phyloP scores from a whole-genome alignment of 2,329 filamentous ascomycete genomes.

The Hypoxylon sp. region DNA sequence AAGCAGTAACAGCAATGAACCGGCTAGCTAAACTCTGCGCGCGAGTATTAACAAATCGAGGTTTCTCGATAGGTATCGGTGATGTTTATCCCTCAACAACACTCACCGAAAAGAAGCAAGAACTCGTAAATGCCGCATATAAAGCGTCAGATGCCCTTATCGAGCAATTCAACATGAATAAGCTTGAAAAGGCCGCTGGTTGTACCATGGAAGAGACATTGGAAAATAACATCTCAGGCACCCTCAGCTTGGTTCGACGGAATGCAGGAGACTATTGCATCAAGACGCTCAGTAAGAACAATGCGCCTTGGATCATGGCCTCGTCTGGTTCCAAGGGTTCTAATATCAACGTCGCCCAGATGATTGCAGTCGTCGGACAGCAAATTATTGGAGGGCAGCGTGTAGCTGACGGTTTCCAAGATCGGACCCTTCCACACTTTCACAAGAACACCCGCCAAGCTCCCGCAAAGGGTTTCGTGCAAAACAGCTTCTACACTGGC shows the following conservation, averaged over 20 bases:
- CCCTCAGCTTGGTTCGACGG: slow-evolving; percentile 91
- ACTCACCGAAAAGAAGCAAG: slow-evolving; percentile 80
- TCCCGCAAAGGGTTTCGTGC: slow-evolving; percentile 96
- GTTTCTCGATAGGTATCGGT: slow-evolving; percentile 95
- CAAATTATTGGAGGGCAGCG: slow-evolving; percentile 96
- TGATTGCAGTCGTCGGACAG: slow-evolving; percentile 97
- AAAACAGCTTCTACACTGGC: slow-evolving; percentile 97
- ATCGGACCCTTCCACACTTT: slow-evolving; percentile 94
- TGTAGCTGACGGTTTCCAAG: slow-evolving; percentile 96
- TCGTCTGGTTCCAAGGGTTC: slow-evolving; percentile 97
- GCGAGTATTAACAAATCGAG: slow-evolving; percentile 87
- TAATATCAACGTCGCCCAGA: slow-evolving; percentile 98
- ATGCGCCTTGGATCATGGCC: slow-evolving; percentile 96
- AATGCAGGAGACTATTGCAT: slow-evolving; percentile 94
- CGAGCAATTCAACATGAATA: slow-evolving; percentile 82
- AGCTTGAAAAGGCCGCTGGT: slow-evolving; percentile 86
- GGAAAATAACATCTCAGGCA: slow-evolving; percentile 91
- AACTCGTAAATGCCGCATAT: slow-evolving; percentile 84
- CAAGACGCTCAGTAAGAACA: slow-evolving; percentile 88
- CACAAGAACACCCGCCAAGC: slow-evolving; percentile 92
- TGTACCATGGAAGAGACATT: slow-evolving; percentile 93
- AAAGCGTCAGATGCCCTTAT: slow-evolving; percentile 87
- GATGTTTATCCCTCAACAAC: slow-evolving; percentile 88
- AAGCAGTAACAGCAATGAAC: slow-evolving; percentile 93
- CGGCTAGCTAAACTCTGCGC: slow-evolving; percentile 91